Evolutionary conservation across 106 monocot genomes (phyloP), one percentile per base, ranked within the genome.

Genomic region (Vanilla planifolia): DNA sequence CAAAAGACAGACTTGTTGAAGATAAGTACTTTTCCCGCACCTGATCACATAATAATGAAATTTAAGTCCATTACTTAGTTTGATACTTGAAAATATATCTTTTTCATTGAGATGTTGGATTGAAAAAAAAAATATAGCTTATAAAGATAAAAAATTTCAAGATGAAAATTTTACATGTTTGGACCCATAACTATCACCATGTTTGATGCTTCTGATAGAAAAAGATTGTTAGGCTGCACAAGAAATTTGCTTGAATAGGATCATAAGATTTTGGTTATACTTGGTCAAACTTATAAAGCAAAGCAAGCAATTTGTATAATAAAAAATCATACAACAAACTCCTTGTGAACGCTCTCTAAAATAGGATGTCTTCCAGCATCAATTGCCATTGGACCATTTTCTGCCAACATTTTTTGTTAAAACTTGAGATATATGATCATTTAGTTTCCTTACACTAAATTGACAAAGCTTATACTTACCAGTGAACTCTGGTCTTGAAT

Each of bases 21-120:
- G 91, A 71, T 98, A 98, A 46, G 91, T 98, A 74, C 98, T 98
- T 71, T 98, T 98, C 36, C 98, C 98, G 67, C 98, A 88, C 98
- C 98, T 98, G 71, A 55, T 0, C 57, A 69, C 10, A 77, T 63
- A 6, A 55, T 68, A 63, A 43, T 20, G 11, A 50, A 47, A 28
- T 13, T 43, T 2, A 34, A 62, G 11, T 37, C 15, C 43, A 61
- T 33, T 28, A 35, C 35, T 19, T 19, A 3, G 21, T 35, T 21
- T 8, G 7, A 53, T 24, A 48, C 21, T 48, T 1, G 30, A 32
- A 16, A n/a, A n/a, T n/a, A n/a, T n/a, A n/a, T n/a, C n/a, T n/a
- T n/a, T n/a, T n/a, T n/a, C n/a, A n/a, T n/a, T n/a, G n/a, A n/a
- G n/a, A n/a, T n/a, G n/a, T n/a, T n/a, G n/a, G n/a, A n/a, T n/a